Conservation (phyloP, 352 stramenopile genomes). For the Peronospora farinosa region DNA sequence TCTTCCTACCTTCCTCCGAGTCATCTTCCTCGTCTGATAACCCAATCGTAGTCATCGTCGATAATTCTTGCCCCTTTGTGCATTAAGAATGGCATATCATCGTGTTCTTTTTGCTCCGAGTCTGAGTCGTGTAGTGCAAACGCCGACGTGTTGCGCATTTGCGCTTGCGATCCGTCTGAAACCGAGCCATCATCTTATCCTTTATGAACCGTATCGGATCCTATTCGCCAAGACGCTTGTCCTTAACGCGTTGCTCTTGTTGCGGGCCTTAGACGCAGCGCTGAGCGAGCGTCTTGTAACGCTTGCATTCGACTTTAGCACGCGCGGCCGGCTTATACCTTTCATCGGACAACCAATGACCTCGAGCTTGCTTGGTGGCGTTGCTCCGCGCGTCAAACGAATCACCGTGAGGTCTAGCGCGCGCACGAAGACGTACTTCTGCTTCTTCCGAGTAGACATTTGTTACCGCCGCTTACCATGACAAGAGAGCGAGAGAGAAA, state of each 20-base stretch:
- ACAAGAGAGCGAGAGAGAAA: too few species aligned
- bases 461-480: conserved; percentile 18
- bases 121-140: conserved; percentile 78
- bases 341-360: conserved; percentile 87
- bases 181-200: conserved; percentile 89
- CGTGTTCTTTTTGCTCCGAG: conserved; percentile 50
- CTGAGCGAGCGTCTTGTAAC: too few species aligned
- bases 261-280: too few species aligned
- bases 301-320: too few species aligned
- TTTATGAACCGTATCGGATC: conserved; percentile 79
- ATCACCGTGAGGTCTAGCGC: conserved; percentile 34
- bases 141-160: conserved; percentile 70
- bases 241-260: conserved; percentile 86
- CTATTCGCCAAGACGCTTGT: conserved; percentile 80
- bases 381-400: conserved; percentile 89
- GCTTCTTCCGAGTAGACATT: too few species aligned
- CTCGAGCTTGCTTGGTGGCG: conserved; percentile 65
- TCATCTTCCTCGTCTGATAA: conserved; percentile 65
- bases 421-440: conserved; percentile 10
- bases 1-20: conserved; percentile 55
- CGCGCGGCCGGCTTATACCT: too few species aligned
- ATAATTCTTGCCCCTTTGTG: conserved; percentile 63
- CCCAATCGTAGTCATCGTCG: conserved; percentile 69
- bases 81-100: conserved; percentile 62
- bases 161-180: conserved; percentile 85